These are phyloP conservation scores for Astraeus odoratus DNA, from an alignment of 768 basidiomycete genomes.

Conservation along the genomic window DNA sequence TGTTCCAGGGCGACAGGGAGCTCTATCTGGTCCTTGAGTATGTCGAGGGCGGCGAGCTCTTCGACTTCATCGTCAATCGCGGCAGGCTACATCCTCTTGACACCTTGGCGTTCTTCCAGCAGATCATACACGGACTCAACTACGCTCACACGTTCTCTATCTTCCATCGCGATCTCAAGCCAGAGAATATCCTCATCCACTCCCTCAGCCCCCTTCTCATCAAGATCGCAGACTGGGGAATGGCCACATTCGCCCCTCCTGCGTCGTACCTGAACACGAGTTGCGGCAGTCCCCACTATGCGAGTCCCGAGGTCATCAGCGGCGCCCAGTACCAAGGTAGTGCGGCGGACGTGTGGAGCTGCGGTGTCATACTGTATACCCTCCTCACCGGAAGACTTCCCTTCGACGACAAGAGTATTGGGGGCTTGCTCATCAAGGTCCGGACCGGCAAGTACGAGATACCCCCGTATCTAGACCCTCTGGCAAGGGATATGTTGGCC, in stretches of 20 bases:
- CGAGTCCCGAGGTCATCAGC: slow-evolving; percentile 92
- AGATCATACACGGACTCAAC: slow-evolving; percentile 90
- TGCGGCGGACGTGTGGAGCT: slow-evolving; percentile 94
- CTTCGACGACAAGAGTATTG: slow-evolving; percentile 87
- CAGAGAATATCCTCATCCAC: slow-evolving; percentile 93
- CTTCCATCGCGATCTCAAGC: slow-evolving; percentile 96
- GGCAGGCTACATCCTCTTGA: slow-evolving; percentile 75
- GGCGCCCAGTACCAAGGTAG: slow-evolving; percentile 85
- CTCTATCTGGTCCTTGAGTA: slow-evolving; percentile 93
- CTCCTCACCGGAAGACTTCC: slow-evolving; percentile 87
- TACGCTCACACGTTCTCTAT: slow-evolving; percentile 98
- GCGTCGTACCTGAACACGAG: slow-evolving; percentile 84
- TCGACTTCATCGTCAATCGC: slow-evolving; percentile 90
- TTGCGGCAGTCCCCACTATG: slow-evolving; percentile 96
- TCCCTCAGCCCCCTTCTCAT: slow-evolving; percentile 73
- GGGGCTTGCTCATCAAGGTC: slow-evolving; percentile 75
- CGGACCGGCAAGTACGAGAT: slow-evolving; percentile 81
- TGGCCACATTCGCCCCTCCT: slow-evolving; percentile 92
- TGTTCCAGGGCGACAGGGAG: slow-evolving; percentile 87
- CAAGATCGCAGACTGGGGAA: slow-evolving; percentile 98
- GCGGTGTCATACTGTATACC: slow-evolving; percentile 89
- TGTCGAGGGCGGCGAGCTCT: slow-evolving; percentile 92
- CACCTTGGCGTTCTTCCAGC: slow-evolving; percentile 89
- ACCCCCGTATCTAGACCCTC: slow-evolving; percentile 72
- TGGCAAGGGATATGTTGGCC: slow-evolving; percentile 75